Conservation (phyloP, 768 basidiomycete genomes). For the Phlebiopsis gigantea region DNA sequence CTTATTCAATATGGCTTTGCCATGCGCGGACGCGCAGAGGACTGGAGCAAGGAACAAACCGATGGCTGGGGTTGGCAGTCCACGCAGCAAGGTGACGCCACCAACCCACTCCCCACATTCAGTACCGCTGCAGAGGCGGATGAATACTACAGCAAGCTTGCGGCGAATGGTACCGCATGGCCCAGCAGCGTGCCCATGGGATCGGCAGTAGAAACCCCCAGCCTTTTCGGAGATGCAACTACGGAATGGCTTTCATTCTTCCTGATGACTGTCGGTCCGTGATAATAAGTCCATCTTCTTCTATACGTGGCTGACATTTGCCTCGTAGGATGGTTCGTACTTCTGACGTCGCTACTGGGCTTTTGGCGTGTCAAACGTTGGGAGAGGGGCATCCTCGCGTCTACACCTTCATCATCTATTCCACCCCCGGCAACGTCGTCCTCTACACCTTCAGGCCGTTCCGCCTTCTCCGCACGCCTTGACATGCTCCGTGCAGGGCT, state of each 20-base stretch:
- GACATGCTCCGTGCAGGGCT: constrained; percentile 27
- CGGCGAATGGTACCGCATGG: constrained; percentile 14
- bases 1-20: constrained; percentile 86
- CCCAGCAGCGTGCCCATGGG: constrained; percentile 4
- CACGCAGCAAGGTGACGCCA: constrained; percentile 1
- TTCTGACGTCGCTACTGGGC: constrained; percentile 85
- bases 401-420: constrained; percentile 18
- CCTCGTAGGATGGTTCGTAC: constrained; percentile 68
- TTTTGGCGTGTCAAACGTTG: constrained; percentile 90
- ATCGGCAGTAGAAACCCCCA: constrained; percentile 15
- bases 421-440: constrained; percentile 17
- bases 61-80: constrained; percentile 24
- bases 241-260: constrained; percentile 95
- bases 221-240: constrained; percentile 45
- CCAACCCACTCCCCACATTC: constrained; percentile 33
- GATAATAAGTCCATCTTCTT: constrained; percentile 23
- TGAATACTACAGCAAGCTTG: constrained; percentile 33
- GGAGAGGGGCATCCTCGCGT: constrained; percentile 65
- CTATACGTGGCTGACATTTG: neutral
- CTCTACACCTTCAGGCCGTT: constrained; percentile 28
- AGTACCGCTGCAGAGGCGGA: constrained; percentile 41
- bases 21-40: constrained; percentile 78
- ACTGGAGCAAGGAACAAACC: constrained; percentile 16
- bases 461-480: constrained; percentile 22
- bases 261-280: constrained; percentile 87